These are phyloP conservation scores for rapeseed (Brassica napus) DNA, from an alignment of 345 rosid species.

Conservation along the genomic window DNA sequence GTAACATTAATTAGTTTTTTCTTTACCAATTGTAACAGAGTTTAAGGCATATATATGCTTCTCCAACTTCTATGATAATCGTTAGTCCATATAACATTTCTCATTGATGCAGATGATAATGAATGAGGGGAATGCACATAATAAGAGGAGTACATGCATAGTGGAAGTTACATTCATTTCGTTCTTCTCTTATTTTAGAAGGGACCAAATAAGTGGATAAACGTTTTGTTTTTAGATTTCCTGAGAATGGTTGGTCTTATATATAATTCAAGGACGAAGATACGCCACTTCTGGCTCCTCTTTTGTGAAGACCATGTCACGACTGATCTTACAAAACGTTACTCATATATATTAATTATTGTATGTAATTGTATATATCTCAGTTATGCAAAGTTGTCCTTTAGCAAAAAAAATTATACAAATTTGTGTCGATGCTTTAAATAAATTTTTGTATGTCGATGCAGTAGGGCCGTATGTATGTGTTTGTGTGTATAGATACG, in stretches of 20 bases:
- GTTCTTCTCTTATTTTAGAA: not conserved
- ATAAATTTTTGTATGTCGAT: not conserved
- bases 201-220: not conserved
- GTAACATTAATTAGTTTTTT: not conserved
- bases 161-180: not conserved
- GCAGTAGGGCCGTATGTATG: not conserved
- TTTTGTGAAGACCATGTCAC: constrained; percentile 19
- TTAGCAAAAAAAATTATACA: not conserved
- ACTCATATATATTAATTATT: not conserved
- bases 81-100: not conserved
- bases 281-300: not conserved
- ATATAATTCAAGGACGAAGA: not conserved
- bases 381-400: not conserved
- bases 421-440: not conserved
- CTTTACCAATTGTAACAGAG: no score
- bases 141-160: not conserved
- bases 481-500: constrained; percentile 23
- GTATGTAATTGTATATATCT: not conserved
- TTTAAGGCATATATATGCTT: not conserved
- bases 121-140: not conserved
- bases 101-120: not conserved
- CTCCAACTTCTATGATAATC: not conserved
- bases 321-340: not conserved
- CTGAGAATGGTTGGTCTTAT: not conserved
- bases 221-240: not conserved